Evolutionary conservation across 179 eudicot species (phyloP).

Genomic region (Silene vulgaris): DNA sequence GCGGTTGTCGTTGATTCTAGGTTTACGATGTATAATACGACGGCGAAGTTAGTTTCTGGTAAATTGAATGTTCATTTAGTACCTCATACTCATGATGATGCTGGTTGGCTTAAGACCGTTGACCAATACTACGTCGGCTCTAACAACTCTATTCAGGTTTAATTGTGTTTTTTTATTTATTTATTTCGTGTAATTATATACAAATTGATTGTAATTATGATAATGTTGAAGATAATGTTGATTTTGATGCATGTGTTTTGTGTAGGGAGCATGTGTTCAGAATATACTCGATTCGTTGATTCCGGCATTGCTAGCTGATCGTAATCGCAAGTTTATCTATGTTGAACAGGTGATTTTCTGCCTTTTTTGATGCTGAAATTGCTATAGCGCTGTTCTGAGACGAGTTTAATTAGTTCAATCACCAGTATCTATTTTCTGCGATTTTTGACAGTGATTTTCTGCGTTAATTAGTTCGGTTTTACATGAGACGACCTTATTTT

Average conservation of each 20-base stretch:
- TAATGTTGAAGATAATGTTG: neutral
- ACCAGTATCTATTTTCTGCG: too few species aligned
- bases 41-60: slow-evolving; percentile 41
- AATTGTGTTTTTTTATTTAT: neutral
- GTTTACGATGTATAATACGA: slow-evolving; percentile 58
- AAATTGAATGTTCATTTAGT: slow-evolving; percentile 84
- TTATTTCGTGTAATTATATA: neutral
- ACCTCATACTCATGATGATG: slow-evolving; percentile 83
- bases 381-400: neutral
- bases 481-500: neutral
- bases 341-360: slow-evolving; percentile 60
- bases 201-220: neutral
- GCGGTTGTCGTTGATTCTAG: slow-evolving; percentile 36
- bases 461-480: neutral
- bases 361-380: neutral
- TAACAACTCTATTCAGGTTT: slow-evolving; percentile 76
- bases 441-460: too few species aligned
- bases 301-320: slow-evolving; percentile 73
- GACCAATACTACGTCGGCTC: slow-evolving; percentile 93
- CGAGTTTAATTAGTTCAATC: too few species aligned
- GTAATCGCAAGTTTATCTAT: slow-evolving; percentile 71
- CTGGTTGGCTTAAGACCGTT: slow-evolving; percentile 86
- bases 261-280: slow-evolving; percentile 83
- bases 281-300: slow-evolving; percentile 68
- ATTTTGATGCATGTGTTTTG: slow-evolving; percentile 5